Evolutionary conservation across 257 asterid genomes (phyloP).

Genomic region (Solanum habrochaites): DNA sequence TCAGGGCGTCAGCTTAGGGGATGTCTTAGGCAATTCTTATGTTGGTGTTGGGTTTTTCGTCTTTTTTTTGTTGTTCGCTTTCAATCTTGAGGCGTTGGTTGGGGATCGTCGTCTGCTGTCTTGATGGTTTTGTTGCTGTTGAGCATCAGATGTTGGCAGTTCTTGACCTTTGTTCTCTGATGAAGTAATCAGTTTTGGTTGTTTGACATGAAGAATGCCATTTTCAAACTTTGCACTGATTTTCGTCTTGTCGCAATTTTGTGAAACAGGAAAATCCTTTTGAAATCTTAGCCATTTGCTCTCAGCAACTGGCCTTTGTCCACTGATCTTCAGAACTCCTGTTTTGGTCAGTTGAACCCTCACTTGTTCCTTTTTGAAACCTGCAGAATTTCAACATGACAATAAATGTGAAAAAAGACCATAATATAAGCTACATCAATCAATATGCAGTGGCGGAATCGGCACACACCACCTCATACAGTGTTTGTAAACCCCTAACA

Average conservation of each 20-base stretch:
- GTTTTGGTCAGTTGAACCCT: constrained; percentile 35
- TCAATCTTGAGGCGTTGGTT: neutral
- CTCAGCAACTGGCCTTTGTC: constrained; percentile 22
- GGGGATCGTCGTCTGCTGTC: neutral
- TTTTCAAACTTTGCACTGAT: constrained; percentile 58
- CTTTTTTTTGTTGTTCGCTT: neutral
- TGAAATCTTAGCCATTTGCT: constrained; percentile 27
- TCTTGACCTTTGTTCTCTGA: constrained; percentile 10
- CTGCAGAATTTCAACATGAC: constrained; percentile 15
- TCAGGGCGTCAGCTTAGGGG: neutral
- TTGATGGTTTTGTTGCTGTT: neutral
- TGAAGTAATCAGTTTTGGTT: constrained; percentile 38
- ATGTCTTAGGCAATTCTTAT: neutral
- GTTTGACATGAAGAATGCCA: constrained; percentile 33
- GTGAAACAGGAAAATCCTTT: constrained; percentile 40
- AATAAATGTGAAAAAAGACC: neutral
- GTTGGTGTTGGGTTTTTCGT: neutral
- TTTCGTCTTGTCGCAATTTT: constrained; percentile 32
- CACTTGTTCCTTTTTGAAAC: constrained; percentile 47
- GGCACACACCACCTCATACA: no score
- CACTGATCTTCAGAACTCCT: constrained; percentile 41
- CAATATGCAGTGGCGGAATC: no score
- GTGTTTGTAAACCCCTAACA: no score
- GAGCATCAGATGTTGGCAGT: constrained; percentile 6
- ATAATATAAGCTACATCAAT: neutral